Conservation (phyloP, 2,329 filamentous ascomycete species). For the Ambrosiella beaveri region DNA sequence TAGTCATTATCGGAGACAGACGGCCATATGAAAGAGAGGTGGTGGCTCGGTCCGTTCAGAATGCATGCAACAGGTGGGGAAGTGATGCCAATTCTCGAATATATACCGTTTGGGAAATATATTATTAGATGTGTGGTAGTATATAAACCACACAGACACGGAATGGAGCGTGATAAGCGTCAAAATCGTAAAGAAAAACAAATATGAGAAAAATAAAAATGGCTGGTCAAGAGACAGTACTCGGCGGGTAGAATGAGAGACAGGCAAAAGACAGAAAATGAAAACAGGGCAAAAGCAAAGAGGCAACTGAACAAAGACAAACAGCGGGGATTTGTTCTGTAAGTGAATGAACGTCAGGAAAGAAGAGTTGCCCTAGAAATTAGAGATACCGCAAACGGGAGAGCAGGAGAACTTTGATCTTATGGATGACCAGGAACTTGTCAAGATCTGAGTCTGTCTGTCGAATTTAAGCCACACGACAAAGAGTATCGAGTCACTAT, state of each 20-base stretch:
- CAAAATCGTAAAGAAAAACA: neutral
- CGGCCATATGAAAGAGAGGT: neutral
- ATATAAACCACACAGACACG: neutral
- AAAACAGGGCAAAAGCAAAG: neutral
- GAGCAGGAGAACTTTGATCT: no score
- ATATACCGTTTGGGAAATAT: neutral
- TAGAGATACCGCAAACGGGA: no score
- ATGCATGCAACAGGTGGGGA: neutral
- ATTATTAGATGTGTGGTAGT: neutral
- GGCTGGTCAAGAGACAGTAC: neutral
- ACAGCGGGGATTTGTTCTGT: neutral
- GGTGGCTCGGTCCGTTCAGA: neutral
- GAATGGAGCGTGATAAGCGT: neutral
- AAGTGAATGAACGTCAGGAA: neutral
- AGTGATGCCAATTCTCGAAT: neutral
- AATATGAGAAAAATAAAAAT: neutral
- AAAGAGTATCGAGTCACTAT: no score
- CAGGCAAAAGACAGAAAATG: neutral
- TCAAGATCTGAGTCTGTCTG: no score
- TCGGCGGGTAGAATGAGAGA: no score
- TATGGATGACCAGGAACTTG: no score
- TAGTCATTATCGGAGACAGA: constrained; percentile 3
- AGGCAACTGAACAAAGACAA: neutral
- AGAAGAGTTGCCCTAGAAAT: no score
- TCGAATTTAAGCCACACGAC: no score